Evolutionary conservation across 176 grass and related monocot species (phyloP), one percentile per base, ranked within the genome.

Genomic region (Phoenix dactylifera): DNA sequence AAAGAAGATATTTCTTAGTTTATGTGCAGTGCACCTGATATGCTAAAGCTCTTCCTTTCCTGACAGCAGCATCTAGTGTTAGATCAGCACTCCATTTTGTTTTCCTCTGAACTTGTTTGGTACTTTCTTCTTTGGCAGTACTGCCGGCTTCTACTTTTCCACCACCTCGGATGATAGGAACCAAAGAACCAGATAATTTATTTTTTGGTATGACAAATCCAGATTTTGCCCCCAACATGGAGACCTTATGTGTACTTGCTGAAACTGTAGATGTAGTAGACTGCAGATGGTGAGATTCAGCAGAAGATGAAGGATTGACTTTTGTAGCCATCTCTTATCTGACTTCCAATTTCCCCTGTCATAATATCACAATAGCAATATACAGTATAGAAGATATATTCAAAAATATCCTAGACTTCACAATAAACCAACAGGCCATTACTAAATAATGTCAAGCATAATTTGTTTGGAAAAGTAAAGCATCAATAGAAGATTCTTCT

Each of bases 201-300:
- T 97, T 97, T 50, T 97, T 97, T 12, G 92, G 92, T 69, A 97
- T 88, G 20, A 97, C 70, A 49, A 97, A 97, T 82, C 87, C 92
- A 70, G 87, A 65, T 83, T 97, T 97, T 54, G 87, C 53, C 24
- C 78, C 82, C 22, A 97, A 87, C 15, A 91, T 74, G 22, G 80
- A 91, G 15, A 75, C 61, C 64, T 82, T 90, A 50, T 76, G 76
- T 50, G 29, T 64, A 19, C 15, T 74, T 49, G 66, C 2, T 26
- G 55, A 49, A 65, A 61, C 49, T 28, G 49, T 32, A 72, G 69
- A 72, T 49, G 58, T 22, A 23, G 50, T 53, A 26, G 51, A 59
- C 51, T 85, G 77, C 15, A 55, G 22, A 59, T 15, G 74, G 17
- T 17, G 64, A 59, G 64, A 4, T 51, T 83, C 63, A n/a, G 28